phyloP scores from a whole-genome alignment of 2,329 filamentous ascomycete species.

The Pseudopithomyces chartarum region DNA sequence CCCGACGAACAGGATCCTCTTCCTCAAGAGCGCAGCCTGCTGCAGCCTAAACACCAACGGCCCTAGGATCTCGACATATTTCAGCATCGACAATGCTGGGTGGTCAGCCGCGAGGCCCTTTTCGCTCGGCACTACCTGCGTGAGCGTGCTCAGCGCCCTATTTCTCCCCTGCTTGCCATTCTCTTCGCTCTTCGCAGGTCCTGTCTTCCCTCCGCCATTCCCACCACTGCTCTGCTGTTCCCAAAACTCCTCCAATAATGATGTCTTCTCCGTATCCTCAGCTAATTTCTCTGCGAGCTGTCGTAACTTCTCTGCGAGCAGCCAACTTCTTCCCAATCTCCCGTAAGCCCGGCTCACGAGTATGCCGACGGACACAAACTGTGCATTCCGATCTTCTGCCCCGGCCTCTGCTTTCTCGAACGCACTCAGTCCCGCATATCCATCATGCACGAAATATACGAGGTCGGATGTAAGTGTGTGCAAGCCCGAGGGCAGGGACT shows the following conservation, averaged over 20 bases:
- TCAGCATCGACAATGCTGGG: slow-evolving; percentile 80
- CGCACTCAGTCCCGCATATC: slow-evolving; percentile 85
- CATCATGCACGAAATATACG: slow-evolving; percentile 86
- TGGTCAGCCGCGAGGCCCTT: slow-evolving; percentile 78
- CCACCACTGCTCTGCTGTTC: slow-evolving; percentile 52
- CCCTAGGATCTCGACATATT: slow-evolving; percentile 81
- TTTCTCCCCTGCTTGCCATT: slow-evolving; percentile 31
- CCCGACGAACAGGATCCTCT: slow-evolving; percentile 85
- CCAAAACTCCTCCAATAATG: slow-evolving; percentile 81
- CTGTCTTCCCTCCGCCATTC: slow-evolving; percentile 1
- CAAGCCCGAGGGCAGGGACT: slow-evolving; percentile 89
- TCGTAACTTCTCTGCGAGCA: slow-evolving; percentile 78
- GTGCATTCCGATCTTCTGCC: slow-evolving; percentile 80
- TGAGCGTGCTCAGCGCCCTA: slow-evolving; percentile 56
- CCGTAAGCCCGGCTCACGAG: slow-evolving; percentile 86
- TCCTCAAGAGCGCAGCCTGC: slow-evolving; percentile 81
- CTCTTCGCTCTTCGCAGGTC: neutral
- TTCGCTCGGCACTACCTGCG: slow-evolving; percentile 62
- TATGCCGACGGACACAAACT: slow-evolving; percentile 90
- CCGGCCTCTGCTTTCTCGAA: slow-evolving; percentile 85
- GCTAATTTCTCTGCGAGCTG: slow-evolving; percentile 70
- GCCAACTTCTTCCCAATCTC: slow-evolving; percentile 85
- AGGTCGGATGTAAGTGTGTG: slow-evolving; percentile 88
- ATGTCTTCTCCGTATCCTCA: slow-evolving; percentile 65
- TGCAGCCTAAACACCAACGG: slow-evolving; percentile 92